Base-by-base conservation (phyloP, 352 stramenopile species). In the Globisporangium alternatum region DNA sequence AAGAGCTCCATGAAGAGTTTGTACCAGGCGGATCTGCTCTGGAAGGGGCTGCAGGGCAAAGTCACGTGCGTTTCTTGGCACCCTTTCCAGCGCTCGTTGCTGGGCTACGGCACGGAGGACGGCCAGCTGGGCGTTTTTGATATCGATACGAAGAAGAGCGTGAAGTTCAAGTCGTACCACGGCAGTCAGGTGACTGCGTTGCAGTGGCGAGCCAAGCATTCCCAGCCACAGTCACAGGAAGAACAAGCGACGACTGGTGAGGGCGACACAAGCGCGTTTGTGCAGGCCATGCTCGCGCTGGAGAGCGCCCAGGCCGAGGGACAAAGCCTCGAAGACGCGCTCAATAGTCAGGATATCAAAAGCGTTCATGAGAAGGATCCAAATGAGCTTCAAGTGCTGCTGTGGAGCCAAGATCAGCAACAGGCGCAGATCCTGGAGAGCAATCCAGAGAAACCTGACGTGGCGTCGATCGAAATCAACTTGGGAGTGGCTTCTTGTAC, bases 41-140 rank as follows among this genome's bases (percentile, higher is more conserved):
- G 85, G 85, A 93, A 88, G 59, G 83, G 85, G 5, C 39, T 93
- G 30, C 81, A 93, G 49, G 91, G 82, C 69, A 91, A 91, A 54
- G 60, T 93, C 31, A 91, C 82, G 28, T 80, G 74, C 12, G 69
- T 93, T 21, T 65, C 62, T 37, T 93, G 85, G 82, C 77, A 90
- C 68, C 82, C 82, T 8, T 58, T 89, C 31, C 58, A 83, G 51
- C 54, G 77, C 12, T 66, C 74, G 13, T 49, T 86, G 13, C 61
- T 93, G 17, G 85, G 78, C 2, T 93, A 87, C 53, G 82, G 82
- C 4, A 90, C 79, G n/a, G 85, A 91, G 68, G 82, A 91, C 44
- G 85, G 85, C 1, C 70, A 73, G 7, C 48, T 93, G 51, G 85
- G 81, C 0, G 5, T 89, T 19, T 89, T 89, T 61, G 74, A 93